A percentile compares a stretch with the other conserved stretches of the same genome.
These are phyloP conservation scores for Elymus sibiricus DNA, from an alignment of 176 grass and related monocot genomes.

Conservation along the genomic window DNA sequence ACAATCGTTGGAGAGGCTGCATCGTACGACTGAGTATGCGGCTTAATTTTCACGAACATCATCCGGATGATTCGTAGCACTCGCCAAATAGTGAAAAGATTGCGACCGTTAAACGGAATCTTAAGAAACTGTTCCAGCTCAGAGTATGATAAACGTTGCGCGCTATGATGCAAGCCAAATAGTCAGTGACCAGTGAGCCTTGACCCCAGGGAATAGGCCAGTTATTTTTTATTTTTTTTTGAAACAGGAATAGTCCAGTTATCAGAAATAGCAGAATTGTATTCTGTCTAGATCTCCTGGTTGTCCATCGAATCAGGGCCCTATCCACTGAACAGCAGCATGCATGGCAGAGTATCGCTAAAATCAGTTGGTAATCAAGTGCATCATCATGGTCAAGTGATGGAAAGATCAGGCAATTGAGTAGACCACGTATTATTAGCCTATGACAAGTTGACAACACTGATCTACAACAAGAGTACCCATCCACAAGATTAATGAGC, in stretches of 20 bases:
- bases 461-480: background rate
- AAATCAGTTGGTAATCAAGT: constrained; percentile 1
- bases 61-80: too few species aligned
- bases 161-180: background rate
- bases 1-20: too few species aligned
- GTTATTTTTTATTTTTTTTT: too few species aligned
- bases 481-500: background rate
- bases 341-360: background rate
- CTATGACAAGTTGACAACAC: background rate
- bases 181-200: background rate
- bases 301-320: background rate
- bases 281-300: background rate
- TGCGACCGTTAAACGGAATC: background rate
- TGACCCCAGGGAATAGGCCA: constrained; percentile 5
- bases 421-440: background rate
- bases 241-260: background rate
- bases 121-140: background rate
- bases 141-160: background rate
- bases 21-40: too few species aligned
- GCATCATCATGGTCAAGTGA: background rate
- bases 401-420: background rate
- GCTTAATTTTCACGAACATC: too few species aligned
- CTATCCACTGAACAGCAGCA: background rate
- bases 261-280: background rate
- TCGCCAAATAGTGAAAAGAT: too few species aligned